phyloP scores from a whole-genome alignment of 2,329 filamentous ascomycete genomes.

The Diatrype stigma region DNA sequence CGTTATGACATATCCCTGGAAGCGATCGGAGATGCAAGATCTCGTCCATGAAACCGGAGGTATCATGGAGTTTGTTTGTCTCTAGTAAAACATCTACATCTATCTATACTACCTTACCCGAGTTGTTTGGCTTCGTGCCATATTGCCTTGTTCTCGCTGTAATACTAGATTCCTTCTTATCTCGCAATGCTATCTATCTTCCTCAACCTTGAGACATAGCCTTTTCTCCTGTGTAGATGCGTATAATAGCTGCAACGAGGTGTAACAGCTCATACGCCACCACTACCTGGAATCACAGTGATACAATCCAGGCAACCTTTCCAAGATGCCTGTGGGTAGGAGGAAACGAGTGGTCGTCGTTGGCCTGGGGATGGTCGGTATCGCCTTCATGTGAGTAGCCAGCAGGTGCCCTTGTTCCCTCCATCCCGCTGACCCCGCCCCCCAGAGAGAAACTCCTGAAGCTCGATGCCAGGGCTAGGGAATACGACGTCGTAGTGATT shows the following conservation, averaged over 20 bases:
- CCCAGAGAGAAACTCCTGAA: conserved; percentile 83
- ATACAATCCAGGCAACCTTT: background rate
- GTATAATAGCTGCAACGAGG: conserved; percentile 13
- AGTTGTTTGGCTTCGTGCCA: background rate
- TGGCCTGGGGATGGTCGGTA: conserved; percentile 87
- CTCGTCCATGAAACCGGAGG: background rate
- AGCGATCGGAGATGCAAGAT: background rate
- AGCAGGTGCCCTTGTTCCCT: background rate
- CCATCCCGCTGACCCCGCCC: conserved; percentile 3
- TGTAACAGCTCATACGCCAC: background rate
- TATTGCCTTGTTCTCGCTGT: background rate
- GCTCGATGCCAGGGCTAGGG: conserved; percentile 67
- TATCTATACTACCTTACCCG: background rate
- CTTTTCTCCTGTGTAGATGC: too few species aligned
- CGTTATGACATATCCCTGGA: background rate
- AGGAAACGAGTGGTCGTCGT: conserved; percentile 75
- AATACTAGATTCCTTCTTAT: background rate
- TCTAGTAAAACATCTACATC: background rate
- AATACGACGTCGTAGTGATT: conserved; percentile 80
- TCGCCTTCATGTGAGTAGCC: conserved; percentile 73
- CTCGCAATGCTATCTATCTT: background rate
- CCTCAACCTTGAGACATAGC: background rate
- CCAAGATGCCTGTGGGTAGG: conserved; percentile 40
- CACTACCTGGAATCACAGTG: too few species aligned
- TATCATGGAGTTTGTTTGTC: background rate